Conservation (phyloP, 306 rosid genomes). For the Trifolium subterraneum region DNA sequence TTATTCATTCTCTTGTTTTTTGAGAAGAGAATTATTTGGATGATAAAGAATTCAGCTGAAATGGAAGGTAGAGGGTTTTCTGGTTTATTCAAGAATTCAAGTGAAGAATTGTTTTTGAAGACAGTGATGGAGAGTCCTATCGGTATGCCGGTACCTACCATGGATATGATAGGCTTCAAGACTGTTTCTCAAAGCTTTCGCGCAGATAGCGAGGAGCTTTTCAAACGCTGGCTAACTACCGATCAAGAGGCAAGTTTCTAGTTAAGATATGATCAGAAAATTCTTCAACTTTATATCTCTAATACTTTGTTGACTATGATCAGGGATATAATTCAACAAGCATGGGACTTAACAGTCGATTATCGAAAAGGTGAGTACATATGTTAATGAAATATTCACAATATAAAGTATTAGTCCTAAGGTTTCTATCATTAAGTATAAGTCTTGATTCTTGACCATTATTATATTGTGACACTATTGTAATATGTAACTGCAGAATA, state of each 20-base stretch:
- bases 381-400: constrained; percentile 25
- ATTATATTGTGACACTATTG: constrained; percentile 30
- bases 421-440: not conserved
- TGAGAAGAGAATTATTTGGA: constrained; percentile 31
- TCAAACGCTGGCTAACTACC: constrained; percentile 91
- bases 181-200: constrained; percentile 75
- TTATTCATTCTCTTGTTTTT: constrained; percentile 40
- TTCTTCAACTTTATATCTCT: constrained; percentile 19
- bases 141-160: constrained; percentile 69
- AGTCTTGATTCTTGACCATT: constrained; percentile 23
- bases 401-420: constrained; percentile 1
- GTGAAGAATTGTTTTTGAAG: constrained; percentile 85
- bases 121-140: constrained; percentile 77
- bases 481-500: constrained; percentile 60
- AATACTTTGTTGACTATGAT: constrained; percentile 43
- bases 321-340: constrained; percentile 65
- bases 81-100: constrained; percentile 74
- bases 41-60: constrained; percentile 34
- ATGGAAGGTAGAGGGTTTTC: constrained; percentile 92
- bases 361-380: constrained; percentile 70
- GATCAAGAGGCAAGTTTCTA: constrained; percentile 81
- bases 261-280: constrained; percentile 24
- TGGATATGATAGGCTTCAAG: constrained; percentile 87
- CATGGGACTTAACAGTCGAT: constrained; percentile 64
- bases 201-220: constrained; percentile 88